phyloP scores from a whole-genome alignment of 306 rosid genomes.

The Lathyrus sativus region DNA sequence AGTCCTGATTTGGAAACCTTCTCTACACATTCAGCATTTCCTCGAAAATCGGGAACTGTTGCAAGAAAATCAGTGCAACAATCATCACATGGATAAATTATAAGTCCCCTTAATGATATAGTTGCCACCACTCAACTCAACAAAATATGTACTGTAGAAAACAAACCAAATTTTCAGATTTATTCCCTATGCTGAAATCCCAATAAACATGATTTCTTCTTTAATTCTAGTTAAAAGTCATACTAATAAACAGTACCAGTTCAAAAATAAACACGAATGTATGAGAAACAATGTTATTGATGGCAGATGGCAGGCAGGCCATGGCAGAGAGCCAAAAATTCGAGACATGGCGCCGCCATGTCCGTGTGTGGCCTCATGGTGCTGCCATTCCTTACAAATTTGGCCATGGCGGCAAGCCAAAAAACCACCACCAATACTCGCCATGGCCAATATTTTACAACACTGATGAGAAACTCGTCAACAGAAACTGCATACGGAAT shows the following conservation, averaged over 20 bases:
- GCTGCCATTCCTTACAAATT: too few relatives aligned
- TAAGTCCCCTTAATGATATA: constrained; percentile 9
- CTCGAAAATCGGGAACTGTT: constrained; percentile 94
- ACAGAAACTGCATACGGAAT: constrained; percentile 20
- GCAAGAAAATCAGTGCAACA: constrained; percentile 34
- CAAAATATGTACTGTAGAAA: constrained; percentile 17
- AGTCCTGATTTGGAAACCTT: constrained; percentile 87
- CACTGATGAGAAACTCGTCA: constrained; percentile 14
- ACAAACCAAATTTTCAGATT: constrained; percentile 16
- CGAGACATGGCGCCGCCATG: too few relatives aligned
- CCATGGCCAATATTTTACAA: too few relatives aligned
- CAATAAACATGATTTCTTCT: neutral
- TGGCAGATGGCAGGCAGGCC: too few relatives aligned
- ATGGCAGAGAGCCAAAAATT: too few relatives aligned
- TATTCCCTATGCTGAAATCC: constrained; percentile 9
- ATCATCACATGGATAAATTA: constrained; percentile 27
- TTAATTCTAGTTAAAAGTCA: constrained; percentile 16
- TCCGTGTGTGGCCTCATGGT: too few relatives aligned
- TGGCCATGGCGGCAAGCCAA: too few relatives aligned
- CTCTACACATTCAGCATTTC: constrained; percentile 75
- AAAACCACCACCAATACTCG: too few relatives aligned
- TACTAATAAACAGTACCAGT: constrained; percentile 1
- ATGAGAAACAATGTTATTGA: neutral
- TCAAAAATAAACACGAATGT: constrained; percentile 13
- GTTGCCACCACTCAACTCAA: neutral